These are phyloP conservation scores for Fusarium keratoplasticum DNA, from an alignment of 2,329 filamentous ascomycete species.

Conservation along the genomic window DNA sequence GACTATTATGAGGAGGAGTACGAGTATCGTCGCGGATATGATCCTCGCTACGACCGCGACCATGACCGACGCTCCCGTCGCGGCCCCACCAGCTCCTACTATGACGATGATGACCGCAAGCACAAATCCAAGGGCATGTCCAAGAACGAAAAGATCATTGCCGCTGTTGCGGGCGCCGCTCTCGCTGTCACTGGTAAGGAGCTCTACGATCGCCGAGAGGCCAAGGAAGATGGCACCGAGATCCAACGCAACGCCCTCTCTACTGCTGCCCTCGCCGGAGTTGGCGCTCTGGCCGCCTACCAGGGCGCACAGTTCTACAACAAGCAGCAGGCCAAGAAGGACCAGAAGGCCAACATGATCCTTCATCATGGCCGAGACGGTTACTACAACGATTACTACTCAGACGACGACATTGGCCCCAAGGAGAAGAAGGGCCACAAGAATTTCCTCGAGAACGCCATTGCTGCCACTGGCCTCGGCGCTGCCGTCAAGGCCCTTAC, in stretches of 20 bases:
- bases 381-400: slow-evolving; percentile 65
- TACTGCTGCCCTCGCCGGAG: slow-evolving; percentile 71
- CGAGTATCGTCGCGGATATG: slow-evolving; percentile 62
- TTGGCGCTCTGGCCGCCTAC: slow-evolving; percentile 73
- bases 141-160: slow-evolving; percentile 75
- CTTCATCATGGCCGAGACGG: slow-evolving; percentile 67
- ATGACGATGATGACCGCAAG: slow-evolving; percentile 69
- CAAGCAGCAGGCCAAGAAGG: slow-evolving; percentile 69
- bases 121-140: slow-evolving; percentile 62
- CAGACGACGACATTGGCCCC: slow-evolving; percentile 65
- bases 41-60: slow-evolving; percentile 52
- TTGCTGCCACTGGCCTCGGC: slow-evolving; percentile 71
- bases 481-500: slow-evolving; percentile 70
- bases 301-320: slow-evolving; percentile 72
- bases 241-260: slow-evolving; percentile 69
- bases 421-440: slow-evolving; percentile 71
- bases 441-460: slow-evolving; percentile 72
- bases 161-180: slow-evolving; percentile 73
- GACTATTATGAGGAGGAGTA: slow-evolving; percentile 67
- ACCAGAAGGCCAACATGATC: slow-evolving; percentile 65
- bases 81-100: slow-evolving; percentile 61
- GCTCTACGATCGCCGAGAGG: slow-evolving; percentile 72
- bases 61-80: slow-evolving; percentile 59
- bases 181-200: slow-evolving; percentile 75
- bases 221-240: slow-evolving; percentile 60